Evolutionary conservation across 192 early-diverging fungal genomes (phyloP), one percentile per base, ranked within the genome.

Genomic region (Rhizoclosmatium globosum): DNA sequence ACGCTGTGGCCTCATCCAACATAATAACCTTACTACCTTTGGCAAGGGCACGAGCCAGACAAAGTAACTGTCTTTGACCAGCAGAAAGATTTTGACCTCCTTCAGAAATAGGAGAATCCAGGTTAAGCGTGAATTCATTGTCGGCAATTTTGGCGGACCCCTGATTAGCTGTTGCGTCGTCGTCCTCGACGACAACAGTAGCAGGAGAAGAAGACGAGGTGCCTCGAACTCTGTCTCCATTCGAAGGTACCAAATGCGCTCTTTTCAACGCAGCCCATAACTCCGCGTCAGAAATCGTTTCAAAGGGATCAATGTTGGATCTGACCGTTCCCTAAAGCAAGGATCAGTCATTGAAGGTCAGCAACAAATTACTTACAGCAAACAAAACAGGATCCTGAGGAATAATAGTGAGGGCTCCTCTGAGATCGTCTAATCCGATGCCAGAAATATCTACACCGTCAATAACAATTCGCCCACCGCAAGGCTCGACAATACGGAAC

Each of bases 1-100:
- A 80, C 17, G 88, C 86, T 1, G 89, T 91, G 15, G 89, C 88
- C 59, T 85, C 84, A 53, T 85, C 84, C 80, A 85, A 68, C 21
- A 85, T 62, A 21, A 85, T 57, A 0, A 85, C 44, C 31, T 62
- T 53, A n/a, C 90, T 86, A n/a, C 87, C 82, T 11, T 88, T 78
- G 21, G 94, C 76, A 64, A 95, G 82, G 17, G 94, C 93, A n/a
- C 94, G 87, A 2, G 93, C 91, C 62, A 95, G 85, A 77, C 93
- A 94, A 42, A 95, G 74, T 19, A 97, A 82, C 82, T 97, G 96
- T 9, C 92, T 85, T 79, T 89, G 67, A 42, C 57, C 74, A n/a
- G 71, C 17, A n/a, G 39, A 70, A 58, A 70, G 44, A 73, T 66
- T 66, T n/a, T n/a, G 60, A 23, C 85, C 86, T 72, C 94, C 93